Base-by-base conservation (phyloP, 2,329 filamentous ascomycete species). In the Tolypocladium ovalisporum region DNA sequence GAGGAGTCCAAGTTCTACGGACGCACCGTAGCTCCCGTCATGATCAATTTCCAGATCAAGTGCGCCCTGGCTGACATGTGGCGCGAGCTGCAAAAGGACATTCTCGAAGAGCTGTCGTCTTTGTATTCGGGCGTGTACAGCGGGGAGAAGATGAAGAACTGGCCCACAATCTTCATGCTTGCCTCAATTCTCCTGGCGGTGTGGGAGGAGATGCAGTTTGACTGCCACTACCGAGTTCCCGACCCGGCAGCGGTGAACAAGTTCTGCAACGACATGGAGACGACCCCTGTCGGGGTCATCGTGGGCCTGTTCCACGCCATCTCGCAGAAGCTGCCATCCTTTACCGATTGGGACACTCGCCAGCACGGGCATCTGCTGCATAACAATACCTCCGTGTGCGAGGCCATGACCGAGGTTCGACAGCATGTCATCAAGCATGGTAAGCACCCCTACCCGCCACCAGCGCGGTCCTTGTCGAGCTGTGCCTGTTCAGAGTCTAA, bases 1-100 rank as follows among this genome's bases (percentile, higher is more conserved):
- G 84, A 89, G 66, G 83, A 87, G 56, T 96, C 90, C 63, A 94
- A 90, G 71, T 97, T 88, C 79, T 87, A 83, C 66, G 92, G 92
- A 68, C 93, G 93, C 78, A 92, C 88, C 39, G 86, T 96, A 61
- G 93, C 93, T 19, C 93, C 93, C 15, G 92, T 97, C 70, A 96
- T 97, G 92, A 95, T 97, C 83, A 97, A 97, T 79, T 97, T 97
- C 83, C 90, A 97, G 77, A 91, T 97, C 79, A 97, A 97, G 82
- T 94, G 89, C 67, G 92, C 92, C 56, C 86, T 97, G 76, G 93
- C 92, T 63, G 91, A 95, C 68, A 95, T 97, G 90, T 97, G 93
- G 93, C 91, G 93, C 63, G 92, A 96, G 73, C 80, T 97, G 58
- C 92, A 97, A 73, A 96, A 95, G 77, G 93, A 97, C 66, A 91